A percentile compares a stretch with the other conserved stretches of the same genome.
These are phyloP conservation scores for Microcyclospora pomicola DNA, from an alignment of 2,329 filamentous ascomycete genomes.

Conservation along the genomic window DNA sequence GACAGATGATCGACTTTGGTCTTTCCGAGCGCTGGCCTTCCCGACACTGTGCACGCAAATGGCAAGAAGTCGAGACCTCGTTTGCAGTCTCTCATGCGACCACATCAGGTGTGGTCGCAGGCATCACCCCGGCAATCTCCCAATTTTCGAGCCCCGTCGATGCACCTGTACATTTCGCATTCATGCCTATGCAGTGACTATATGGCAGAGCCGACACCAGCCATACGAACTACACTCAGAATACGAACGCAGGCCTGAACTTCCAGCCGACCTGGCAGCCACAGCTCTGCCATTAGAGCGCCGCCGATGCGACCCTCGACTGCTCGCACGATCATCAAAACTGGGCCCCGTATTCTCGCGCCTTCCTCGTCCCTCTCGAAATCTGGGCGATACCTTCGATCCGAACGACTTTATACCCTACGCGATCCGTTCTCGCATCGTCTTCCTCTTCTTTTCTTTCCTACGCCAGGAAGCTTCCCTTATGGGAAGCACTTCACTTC, in stretches of 20 bases:
- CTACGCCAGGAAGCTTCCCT: too few relatives aligned
- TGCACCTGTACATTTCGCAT: conserved; percentile 15
- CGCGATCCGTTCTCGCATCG: too few relatives aligned
- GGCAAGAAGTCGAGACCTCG: conserved; percentile 30
- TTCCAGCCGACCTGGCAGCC: too few relatives aligned
- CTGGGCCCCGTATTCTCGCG: too few relatives aligned
- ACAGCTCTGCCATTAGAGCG: too few relatives aligned
- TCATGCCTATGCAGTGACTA: conserved; percentile 18
- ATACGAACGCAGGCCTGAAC: neutral
- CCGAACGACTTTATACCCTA: too few relatives aligned
- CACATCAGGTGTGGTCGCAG: conserved; percentile 2
- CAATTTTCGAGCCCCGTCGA: conserved; percentile 19
- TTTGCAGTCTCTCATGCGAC: conserved; percentile 13
- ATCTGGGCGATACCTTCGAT: too few relatives aligned
- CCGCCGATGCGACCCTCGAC: too few relatives aligned
- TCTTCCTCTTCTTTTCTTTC: too few relatives aligned
- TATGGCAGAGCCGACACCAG: conserved; percentile 5
- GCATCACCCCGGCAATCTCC: conserved; percentile 12
- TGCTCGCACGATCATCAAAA: too few relatives aligned
- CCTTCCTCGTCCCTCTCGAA: too few relatives aligned
- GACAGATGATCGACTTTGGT: conserved; percentile 39
- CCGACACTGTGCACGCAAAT: conserved; percentile 37
- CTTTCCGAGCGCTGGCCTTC: conserved; percentile 38
- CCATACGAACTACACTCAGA: conserved; percentile 1
- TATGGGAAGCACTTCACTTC: too few relatives aligned